Evolutionary conservation across 208 protist species (phyloP).

Genomic region (Trypanosoma rangeli): DNA sequence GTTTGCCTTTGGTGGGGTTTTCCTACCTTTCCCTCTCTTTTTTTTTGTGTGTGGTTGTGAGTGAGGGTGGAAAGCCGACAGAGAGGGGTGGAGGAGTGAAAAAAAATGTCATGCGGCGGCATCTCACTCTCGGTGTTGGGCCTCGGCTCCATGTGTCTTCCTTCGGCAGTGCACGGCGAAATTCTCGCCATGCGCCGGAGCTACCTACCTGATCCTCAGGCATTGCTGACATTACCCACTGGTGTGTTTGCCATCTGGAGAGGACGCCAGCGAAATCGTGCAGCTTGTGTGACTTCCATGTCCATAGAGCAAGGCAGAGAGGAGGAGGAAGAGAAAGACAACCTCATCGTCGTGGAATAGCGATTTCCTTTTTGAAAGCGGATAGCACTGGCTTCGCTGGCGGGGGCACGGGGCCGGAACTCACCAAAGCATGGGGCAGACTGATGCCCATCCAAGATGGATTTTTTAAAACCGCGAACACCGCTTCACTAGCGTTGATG

Average conservation of each 20-base stretch:
- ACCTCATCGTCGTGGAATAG: background rate
- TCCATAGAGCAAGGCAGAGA: background rate
- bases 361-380: background rate
- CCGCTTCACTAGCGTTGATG: slow-evolving; percentile 45
- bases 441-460: background rate
- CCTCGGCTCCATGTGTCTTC: background rate
- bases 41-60: background rate
- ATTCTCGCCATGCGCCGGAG: slow-evolving; percentile 21
- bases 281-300: background rate
- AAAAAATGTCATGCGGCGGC: background rate
- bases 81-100: background rate
- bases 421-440: background rate
- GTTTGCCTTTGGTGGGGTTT: slow-evolving; percentile 2
- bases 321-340: background rate
- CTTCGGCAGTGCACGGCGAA: slow-evolving; percentile 2
- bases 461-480: slow-evolving; percentile 38
- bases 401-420: background rate
- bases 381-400: background rate
- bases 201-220: slow-evolving; percentile 36
- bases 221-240: slow-evolving; percentile 61
- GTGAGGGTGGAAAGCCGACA: background rate
- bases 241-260: slow-evolving; percentile 73
- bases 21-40: slow-evolving; percentile 6
- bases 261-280: slow-evolving; percentile 20
- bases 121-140: background rate